phyloP scores from a whole-genome alignment of 768 basidiomycete species.

The Mycena vulgaris region DNA sequence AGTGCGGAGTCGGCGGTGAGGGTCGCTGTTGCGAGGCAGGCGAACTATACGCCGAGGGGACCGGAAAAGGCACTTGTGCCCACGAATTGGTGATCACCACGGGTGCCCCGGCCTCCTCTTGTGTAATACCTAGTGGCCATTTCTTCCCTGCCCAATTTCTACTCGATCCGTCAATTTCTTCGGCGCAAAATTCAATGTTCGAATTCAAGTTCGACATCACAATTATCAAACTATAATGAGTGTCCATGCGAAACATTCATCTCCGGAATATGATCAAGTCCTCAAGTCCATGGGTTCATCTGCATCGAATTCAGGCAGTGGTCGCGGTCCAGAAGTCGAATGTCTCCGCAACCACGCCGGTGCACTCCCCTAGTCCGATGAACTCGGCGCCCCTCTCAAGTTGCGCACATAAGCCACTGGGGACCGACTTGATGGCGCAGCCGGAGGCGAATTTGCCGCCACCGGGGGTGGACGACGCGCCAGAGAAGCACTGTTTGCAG shows the following conservation, averaged over 20 bases:
- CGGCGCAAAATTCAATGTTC: background rate
- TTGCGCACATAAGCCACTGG: slow-evolving; percentile 29
- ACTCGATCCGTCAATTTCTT: background rate
- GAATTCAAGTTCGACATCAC: background rate
- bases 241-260: no score
- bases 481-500: slow-evolving; percentile 28
- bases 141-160: background rate
- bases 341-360: slow-evolving; percentile 22
- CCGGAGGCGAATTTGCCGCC: slow-evolving; percentile 30
- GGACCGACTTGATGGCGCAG: slow-evolving; percentile 29
- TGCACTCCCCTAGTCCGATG: slow-evolving; percentile 13
- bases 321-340: slow-evolving; percentile 37
- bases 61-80: slow-evolving; percentile 28
- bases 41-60: slow-evolving; percentile 22
- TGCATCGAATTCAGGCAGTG: slow-evolving; percentile 14
- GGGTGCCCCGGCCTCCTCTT: no score
- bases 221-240: background rate
- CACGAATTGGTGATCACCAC: slow-evolving; percentile 34
- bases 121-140: background rate
- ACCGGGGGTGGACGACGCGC: slow-evolving; percentile 30
- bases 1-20: slow-evolving; percentile 21
- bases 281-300: no score
- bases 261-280: no score
- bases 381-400: slow-evolving; percentile 19
- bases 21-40: slow-evolving; percentile 5